Evolutionary conservation across 2,329 filamentous ascomycete species (phyloP).

Genomic region (Waltergamsia citrina): DNA sequence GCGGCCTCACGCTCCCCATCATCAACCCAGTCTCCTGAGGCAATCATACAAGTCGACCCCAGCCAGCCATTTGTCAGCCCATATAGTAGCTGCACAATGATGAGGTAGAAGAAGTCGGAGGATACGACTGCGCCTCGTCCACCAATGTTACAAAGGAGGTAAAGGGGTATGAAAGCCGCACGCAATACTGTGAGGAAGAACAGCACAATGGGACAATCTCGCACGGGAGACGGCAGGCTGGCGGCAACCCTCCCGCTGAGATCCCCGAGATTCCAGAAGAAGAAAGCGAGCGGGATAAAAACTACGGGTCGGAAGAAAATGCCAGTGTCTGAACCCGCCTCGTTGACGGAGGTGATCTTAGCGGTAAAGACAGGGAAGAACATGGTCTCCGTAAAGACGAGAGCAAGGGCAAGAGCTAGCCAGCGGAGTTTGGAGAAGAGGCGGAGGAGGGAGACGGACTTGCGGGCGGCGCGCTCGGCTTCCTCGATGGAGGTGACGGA

Average conservation of each 20-base stretch:
- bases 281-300: constrained; percentile 84
- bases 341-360: constrained; percentile 42
- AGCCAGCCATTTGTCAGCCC: constrained; percentile 83
- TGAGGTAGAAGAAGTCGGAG: constrained; percentile 82
- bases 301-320: constrained; percentile 60
- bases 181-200: constrained; percentile 60
- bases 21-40: constrained; percentile 70
- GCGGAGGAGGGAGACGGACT: constrained; percentile 43
- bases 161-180: constrained; percentile 69
- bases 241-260: constrained; percentile 66
- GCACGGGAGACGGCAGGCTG: constrained; percentile 44
- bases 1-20: constrained; percentile 78
- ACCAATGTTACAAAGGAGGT: constrained; percentile 80
- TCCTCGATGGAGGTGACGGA: constrained; percentile 42
- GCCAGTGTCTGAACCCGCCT: constrained; percentile 19
- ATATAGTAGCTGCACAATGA: constrained; percentile 74
- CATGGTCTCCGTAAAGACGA: constrained; percentile 83
- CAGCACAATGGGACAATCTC: constrained; percentile 53
- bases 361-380: constrained; percentile 88
- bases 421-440: constrained; percentile 74
- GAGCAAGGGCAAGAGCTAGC: constrained; percentile 65
- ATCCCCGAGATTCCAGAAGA: constrained; percentile 91
- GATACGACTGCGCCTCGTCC: constrained; percentile 63
- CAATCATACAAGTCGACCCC: constrained; percentile 86
- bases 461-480: constrained; percentile 39